Evolutionary conservation across 2,329 filamentous ascomycete genomes (phyloP).

Genomic region (Lasiodiplodia hormozganensis): DNA sequence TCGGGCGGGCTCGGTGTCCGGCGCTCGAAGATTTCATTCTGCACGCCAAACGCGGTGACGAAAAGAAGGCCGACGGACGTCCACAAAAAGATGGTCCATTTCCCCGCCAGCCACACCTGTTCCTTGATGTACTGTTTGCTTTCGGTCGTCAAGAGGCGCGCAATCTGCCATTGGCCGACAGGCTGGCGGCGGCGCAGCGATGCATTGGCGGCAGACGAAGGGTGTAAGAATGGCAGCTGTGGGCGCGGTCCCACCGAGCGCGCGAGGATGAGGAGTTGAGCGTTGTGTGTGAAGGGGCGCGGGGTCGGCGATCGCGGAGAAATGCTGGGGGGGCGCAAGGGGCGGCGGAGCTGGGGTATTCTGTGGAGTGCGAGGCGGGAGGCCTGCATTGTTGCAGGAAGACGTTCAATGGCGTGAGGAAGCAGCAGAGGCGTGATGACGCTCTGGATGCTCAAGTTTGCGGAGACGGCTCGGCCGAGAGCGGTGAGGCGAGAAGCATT

Average conservation of each 20-base stretch:
- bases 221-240: constrained; percentile 70
- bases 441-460: neutral
- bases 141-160: constrained; percentile 81
- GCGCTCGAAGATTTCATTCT: constrained; percentile 78
- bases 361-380: constrained; percentile 31
- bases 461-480: constrained; percentile 10
- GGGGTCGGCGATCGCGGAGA: constrained; percentile 36
- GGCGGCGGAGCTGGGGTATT: constrained; percentile 39
- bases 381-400: constrained; percentile 38
- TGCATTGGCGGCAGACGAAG: constrained; percentile 51
- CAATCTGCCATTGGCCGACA: constrained; percentile 58
- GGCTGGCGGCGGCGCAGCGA: constrained; percentile 14
- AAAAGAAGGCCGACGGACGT: constrained; percentile 66
- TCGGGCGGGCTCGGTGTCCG: constrained; percentile 81
- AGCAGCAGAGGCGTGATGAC: neutral
- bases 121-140: constrained; percentile 73
- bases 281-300: constrained; percentile 67
- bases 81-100: constrained; percentile 72
- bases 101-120: constrained; percentile 72
- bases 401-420: neutral
- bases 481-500: constrained; percentile 15
- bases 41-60: constrained; percentile 68
- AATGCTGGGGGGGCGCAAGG: constrained; percentile 35
- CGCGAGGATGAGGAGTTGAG: constrained; percentile 59
- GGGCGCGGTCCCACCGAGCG: constrained; percentile 60